Base-by-base conservation (phyloP, 306 rosid genomes). In the Prunus fruticosa region DNA sequence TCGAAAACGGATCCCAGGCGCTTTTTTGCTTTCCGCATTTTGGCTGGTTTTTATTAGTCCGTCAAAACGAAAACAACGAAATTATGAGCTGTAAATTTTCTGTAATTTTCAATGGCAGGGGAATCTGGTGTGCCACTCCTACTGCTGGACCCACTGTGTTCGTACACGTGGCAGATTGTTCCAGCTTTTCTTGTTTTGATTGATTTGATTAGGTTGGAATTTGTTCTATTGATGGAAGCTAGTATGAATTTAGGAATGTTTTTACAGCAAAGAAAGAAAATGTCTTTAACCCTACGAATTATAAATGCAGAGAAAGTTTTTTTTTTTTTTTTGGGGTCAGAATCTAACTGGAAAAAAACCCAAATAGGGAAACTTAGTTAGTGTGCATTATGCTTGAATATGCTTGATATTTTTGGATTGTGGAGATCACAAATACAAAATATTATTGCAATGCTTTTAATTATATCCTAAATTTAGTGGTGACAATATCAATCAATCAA, bases 1-100 rank as follows among this genome's bases (percentile, higher is more conserved):
- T 71, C 25, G 61, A 38, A 72, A 25, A 27, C 69, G 69, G 77
- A 60, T 73, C 77, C 76, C 58, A 60, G 67, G 77, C 58, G 58
- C 77, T 19, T 22, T 27, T 73, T 73, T 3, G 41, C 14, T 64
- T 64, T 64, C 11, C 50, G 50, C 47, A 38, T 32, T 64, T 34
- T 20, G 50, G 49, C 25, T 11, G 50, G 49, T 34, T 64, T 60
- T 28, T 64, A 34, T 16, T 64, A 64, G 69, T 64, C 50, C 16
- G 16, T 64, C 10, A 19, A 34, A 27, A 64, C 16, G 14, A 34
- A 34, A 4, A 30, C 45, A 38, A 12, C n/a, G 38, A 64, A 64
- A 64, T 32, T 64, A 14, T 64, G 69, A n/a, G 69, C 50, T 64
- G 69, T 64, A 64, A 38, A n/a, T n/a, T 56, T n/a, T 56, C 27